phyloP scores from a whole-genome alignment of 768 basidiomycete species.

The Suillus alpinus region DNA sequence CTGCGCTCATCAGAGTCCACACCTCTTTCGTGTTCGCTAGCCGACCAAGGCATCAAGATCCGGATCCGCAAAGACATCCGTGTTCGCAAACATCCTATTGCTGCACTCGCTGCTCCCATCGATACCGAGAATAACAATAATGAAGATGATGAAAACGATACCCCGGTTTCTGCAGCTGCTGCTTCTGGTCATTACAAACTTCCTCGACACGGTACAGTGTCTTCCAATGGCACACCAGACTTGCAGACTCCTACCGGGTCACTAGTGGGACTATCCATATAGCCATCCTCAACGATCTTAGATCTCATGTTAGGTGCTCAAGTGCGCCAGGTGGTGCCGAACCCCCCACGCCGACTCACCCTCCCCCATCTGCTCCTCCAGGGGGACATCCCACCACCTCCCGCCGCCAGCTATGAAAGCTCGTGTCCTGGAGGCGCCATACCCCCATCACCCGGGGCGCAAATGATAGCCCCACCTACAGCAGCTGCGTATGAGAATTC shows the following conservation, averaged over 20 bases:
- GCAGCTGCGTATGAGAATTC: slow-evolving; percentile 10
- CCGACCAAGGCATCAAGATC: slow-evolving; percentile 96
- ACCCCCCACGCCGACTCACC: slow-evolving; percentile 15
- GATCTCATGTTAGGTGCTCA: slow-evolving; percentile 30
- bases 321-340: slow-evolving; percentile 33
- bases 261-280: slow-evolving; percentile 29
- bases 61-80: slow-evolving; percentile 91
- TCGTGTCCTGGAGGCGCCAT: slow-evolving; percentile 5
- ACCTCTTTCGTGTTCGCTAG: slow-evolving; percentile 81
- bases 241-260: slow-evolving; percentile 17
- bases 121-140: slow-evolving; percentile 24
- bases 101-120: slow-evolving; percentile 25
- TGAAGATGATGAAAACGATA: slow-evolving; percentile 17
- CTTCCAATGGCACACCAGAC: slow-evolving; percentile 21
- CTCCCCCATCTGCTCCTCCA: slow-evolving; percentile 9
- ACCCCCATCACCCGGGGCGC: slow-evolving; percentile 15
- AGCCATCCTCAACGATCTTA: slow-evolving; percentile 28
- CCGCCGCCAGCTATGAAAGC: slow-evolving; percentile 10
- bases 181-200: slow-evolving; percentile 17
- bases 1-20: slow-evolving; percentile 65
- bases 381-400: slow-evolving; percentile 10
- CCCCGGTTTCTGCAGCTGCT: neutral
- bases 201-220: slow-evolving; percentile 29
- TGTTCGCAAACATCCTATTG: slow-evolving; percentile 66
- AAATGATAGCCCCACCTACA: slow-evolving; percentile 17